Conservation (phyloP, 1,284 basidiomycete genomes). For the Ceratorhiza oryzae-sativae region DNA sequence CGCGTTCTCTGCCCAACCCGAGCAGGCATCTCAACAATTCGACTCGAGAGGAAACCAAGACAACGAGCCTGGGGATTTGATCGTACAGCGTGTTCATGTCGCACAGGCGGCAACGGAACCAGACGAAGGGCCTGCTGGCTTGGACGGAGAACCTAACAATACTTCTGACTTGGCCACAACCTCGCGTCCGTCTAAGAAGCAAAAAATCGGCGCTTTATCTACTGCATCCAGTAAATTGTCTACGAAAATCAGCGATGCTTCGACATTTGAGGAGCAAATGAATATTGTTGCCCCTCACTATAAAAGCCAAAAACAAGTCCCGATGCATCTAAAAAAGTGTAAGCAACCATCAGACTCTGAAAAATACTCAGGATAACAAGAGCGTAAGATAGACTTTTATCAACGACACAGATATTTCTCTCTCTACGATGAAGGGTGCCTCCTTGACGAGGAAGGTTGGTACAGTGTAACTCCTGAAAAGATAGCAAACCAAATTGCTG, state of each 20-base stretch:
- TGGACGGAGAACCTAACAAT: not conserved
- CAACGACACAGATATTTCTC: constrained; percentile 86
- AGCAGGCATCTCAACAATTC: not conserved
- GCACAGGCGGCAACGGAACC: not conserved
- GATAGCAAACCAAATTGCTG: constrained; percentile 90
- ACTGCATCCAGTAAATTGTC: not conserved
- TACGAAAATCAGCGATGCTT: not conserved
- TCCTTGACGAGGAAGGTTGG: constrained; percentile 92
- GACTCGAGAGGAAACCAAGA: not conserved
- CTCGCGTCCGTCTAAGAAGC: constrained; percentile 24
- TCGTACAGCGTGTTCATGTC: constrained; percentile 23
- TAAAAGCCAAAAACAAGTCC: constrained; percentile 59
- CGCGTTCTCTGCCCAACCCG: not conserved
- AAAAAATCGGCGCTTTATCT: not conserved
- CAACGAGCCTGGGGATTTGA: not conserved
- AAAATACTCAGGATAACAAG: constrained; percentile 26
- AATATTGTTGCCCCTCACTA: constrained; percentile 1
- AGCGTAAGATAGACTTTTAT: constrained; percentile 69
- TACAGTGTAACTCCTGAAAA: constrained; percentile 95
- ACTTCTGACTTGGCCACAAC: not conserved
- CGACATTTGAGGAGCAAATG: not conserved
- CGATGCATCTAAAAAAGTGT: constrained; percentile 83
- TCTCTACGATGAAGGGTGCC: constrained; percentile 76
- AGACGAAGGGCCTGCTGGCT: not conserved
- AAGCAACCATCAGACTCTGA: constrained; percentile 48